Base-by-base conservation (phyloP, 2,329 filamentous ascomycete species). In the Talaromyces pinophilus region DNA sequence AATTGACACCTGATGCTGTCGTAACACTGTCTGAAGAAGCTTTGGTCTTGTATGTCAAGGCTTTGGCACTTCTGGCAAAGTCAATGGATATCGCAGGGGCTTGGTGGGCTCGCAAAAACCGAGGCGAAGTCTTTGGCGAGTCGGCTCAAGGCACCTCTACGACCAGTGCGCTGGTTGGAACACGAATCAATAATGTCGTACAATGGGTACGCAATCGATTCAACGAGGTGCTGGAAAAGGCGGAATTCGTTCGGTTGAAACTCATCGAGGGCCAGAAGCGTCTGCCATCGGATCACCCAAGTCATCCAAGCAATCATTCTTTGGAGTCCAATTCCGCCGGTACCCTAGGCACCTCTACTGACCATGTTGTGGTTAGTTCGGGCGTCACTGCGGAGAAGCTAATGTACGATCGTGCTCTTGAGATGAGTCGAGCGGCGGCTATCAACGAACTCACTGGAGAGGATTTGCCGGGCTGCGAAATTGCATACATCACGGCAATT, bases 181-280 rank as follows among this genome's bases (percentile, higher is more conserved):
- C 87, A 59, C 88, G 93, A 59, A 92, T 99, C 78, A 97, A 97
- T 74, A 91, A 90, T 48, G 92, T 96, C 8, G 95, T 99, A 0
- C 94, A 97, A 77, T 99, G 94, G 95, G 90, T 96, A 64, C 91
- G 95, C 40, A 87, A 85, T 70, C 91, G 94, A 5, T 99, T 99
- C 84, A 99, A 99, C 75, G 95, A 98, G 76, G 95, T 96, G 46
- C 82, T 98, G 68, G 93, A 97, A 79, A 99, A 99, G 81, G 93
- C 93, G 0, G 94, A 98, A 74, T 86, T 97, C 70, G 93, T 97
- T n/a, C 91, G 92, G 57, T 83, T 93, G 57, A 96, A 93, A 76
- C 85, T 99, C 59, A 84, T 92, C 54, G 92, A 96, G 69, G 92
- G 91, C 4, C 95, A 99, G 77, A 90, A 88, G 76, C 87, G 89